Evolutionary conservation across 2,329 filamentous ascomycete genomes (phyloP), one percentile per base, ranked within the genome.

Genomic region (Penicillium sclerotigenum): DNA sequence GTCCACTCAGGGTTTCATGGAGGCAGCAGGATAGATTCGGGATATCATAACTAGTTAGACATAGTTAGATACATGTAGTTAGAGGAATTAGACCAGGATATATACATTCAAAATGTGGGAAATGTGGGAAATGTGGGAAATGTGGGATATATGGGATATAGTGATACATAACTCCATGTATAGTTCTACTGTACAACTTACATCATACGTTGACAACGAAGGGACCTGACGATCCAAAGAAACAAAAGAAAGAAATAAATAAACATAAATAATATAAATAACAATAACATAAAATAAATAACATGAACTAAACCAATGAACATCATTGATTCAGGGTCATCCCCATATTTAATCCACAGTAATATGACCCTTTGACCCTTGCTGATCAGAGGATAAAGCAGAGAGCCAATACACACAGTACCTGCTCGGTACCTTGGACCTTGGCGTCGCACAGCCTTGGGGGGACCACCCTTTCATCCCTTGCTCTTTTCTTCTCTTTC

Each of bases 391-490:
- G 34, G 24, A 51, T 40, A 43, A 50, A 52, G n/a, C 36, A 36
- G 36, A 48, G 20, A 53, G 46, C 45, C 52, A 45, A 50, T 54
- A 38, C 28, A 43, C 43, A 33, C n/a, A 22, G 14, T 10, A 46
- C 42, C 10, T 8, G n/a, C 16, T 16, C 34, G 8, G 34, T 18
- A n/a, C 34, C 52, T 54, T 55, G 47, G 53, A n/a, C 34, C 52
- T 54, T 55, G 47, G 53, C 53, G 28, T 42, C 38, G 41, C 53
- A 55, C 53, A 55, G 53, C 53, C n/a, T n/a, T n/a, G n/a, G n/a
- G n/a, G n/a, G n/a, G n/a, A n/a, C n/a, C n/a, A n/a, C 56, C 47
- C 51, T 59, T 59, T 59, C 58, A 60, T 66, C 59, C 59, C 62
- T 52, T 60, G 47, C 43, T n/a, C 48, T 56, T 48, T 57, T 61